Evolutionary conservation across 768 basidiomycete species (phyloP).

Genomic region (Cubamyces lactineus): DNA sequence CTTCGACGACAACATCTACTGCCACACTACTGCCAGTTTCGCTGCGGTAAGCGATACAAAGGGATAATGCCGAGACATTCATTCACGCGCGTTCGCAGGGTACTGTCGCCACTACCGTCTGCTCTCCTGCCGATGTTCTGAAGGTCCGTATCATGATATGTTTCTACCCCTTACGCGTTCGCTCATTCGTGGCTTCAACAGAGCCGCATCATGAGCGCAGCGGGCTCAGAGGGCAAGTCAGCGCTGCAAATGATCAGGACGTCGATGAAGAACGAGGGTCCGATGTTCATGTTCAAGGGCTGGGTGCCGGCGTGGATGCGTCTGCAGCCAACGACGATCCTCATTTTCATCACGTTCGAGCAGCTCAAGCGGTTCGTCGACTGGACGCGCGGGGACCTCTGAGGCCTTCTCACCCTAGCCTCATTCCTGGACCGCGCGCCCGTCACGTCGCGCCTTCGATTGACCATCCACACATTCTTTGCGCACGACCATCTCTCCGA

Average conservation of each 20-base stretch:
- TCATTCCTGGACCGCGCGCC: neutral
- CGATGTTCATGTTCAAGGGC: conserved; percentile 93
- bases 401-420: neutral
- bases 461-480: neutral
- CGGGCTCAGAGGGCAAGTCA: conserved; percentile 73
- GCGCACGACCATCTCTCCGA: neutral
- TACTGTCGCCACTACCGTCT: conserved; percentile 87
- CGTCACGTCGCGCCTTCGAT: neutral
- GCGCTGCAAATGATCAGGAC: conserved; percentile 69
- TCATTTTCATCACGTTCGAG: conserved; percentile 85
- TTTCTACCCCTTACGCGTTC: neutral
- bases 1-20: conserved; percentile 80
- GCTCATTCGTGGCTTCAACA: conserved; percentile 28
- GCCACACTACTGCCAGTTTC: conserved; percentile 86
- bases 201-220: conserved; percentile 90
- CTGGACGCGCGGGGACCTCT: conserved; percentile 40
- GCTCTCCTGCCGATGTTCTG: conserved; percentile 86
- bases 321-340: conserved; percentile 84
- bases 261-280: conserved; percentile 73
- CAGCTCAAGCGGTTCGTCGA: conserved; percentile 78
- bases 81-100: conserved; percentile 47
- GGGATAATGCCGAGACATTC: neutral
- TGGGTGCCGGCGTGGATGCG: conserved; percentile 89
- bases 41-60: conserved; percentile 59
- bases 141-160: conserved; percentile 48